Evolutionary conservation across 2,329 filamentous ascomycete species (phyloP), one percentile per base, ranked within the genome.

Genomic region (Sporothrix schenckii): DNA sequence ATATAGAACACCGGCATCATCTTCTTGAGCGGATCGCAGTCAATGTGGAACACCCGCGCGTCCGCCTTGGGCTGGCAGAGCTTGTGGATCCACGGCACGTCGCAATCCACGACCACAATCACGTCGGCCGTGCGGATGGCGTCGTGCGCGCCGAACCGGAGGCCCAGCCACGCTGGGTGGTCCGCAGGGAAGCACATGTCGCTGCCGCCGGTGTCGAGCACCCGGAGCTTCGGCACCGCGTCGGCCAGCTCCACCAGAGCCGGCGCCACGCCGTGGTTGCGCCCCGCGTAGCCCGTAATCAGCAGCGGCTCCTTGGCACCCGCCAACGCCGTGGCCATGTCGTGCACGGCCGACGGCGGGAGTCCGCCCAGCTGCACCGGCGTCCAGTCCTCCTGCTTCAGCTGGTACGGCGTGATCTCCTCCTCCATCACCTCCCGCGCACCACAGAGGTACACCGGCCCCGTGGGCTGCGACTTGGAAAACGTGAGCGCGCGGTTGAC

Each of bases 61-160:
- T 84, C 82, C 2, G 81, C 78, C 1, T 78, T 78, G 0, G 88
- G 88, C 73, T 83, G 83, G 78, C 86, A 88, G 19, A 88, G 88
- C 0, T 92, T 95, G n/a, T 90, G 89, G 69, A 97, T 93, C 93
- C 93, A 97, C 0, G 94, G 94, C 0, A 97, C 93, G 77, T 97
- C 94, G 73, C 93, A 96, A 79, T 97, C 91, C 30, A 97, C 77
- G 2, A 97, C 90, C 0, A 97, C 74, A 71, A 97, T 96, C 13
- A 93, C 87, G 78, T 97, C 94, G 0, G 94, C 92, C 0, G 88
- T 88, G 71, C 84, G 86, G 77, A 97, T 92, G 54, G 85, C 83
- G 1, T 92, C 88, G 67, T 97, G 91, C 2, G 87, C 84, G 3
- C 92, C 92, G 75, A 89, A 96, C 56, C 89, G 85, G 67, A 95